Conservation (phyloP, 257 asterid species). For the Primulina eburnea region DNA sequence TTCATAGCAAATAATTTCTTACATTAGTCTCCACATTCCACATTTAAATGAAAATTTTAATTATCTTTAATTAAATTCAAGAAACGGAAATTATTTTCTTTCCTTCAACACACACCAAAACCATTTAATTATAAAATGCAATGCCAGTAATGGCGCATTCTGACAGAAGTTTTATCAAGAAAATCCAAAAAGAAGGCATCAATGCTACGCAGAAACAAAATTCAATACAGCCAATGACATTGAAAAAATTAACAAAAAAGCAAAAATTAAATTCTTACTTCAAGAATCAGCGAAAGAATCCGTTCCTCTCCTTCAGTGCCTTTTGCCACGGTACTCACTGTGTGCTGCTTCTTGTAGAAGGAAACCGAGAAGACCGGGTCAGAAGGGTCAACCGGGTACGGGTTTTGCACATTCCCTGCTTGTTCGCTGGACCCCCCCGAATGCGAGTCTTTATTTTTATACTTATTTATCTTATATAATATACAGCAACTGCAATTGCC, state of each 20-base stretch:
- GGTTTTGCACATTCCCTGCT: not conserved
- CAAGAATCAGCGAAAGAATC: conserved; percentile 6
- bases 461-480: too few relatives aligned
- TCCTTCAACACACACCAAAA: not conserved
- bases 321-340: not conserved
- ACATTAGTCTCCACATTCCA: not conserved
- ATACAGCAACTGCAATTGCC: too few relatives aligned
- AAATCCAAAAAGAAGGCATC: not conserved
- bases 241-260: conserved; percentile 6
- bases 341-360: conserved; percentile 28
- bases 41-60: not conserved
- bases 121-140: not conserved
- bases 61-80: conserved; percentile 7
- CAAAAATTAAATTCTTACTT: conserved; percentile 13
- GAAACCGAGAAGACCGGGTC: conserved; percentile 17
- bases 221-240: not conserved
- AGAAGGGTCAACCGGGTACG: not conserved
- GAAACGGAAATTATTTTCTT: not conserved
- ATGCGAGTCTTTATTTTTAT: not conserved
- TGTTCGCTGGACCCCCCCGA: not conserved
- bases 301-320: not conserved
- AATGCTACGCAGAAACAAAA: not conserved
- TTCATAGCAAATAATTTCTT: not conserved
- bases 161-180: not conserved
- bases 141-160: not conserved